A percentile compares a stretch with the other conserved stretches of the same genome.
Evolutionary conservation across 257 asterid genomes (phyloP).

Genomic region (Penstemon davidsonii): DNA sequence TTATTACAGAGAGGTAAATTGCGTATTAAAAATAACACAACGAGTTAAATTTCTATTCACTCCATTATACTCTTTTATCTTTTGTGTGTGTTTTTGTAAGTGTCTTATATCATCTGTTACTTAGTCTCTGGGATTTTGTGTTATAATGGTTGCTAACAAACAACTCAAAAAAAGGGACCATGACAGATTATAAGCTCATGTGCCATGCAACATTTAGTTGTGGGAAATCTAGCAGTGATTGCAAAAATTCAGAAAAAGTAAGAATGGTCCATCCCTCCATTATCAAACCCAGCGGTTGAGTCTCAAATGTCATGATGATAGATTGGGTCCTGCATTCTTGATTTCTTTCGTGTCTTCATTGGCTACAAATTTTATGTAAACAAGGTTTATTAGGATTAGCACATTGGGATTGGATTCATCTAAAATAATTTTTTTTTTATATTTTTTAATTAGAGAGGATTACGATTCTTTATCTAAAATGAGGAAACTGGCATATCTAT

Average conservation of each 20-base stretch:
- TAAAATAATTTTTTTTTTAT: not conserved
- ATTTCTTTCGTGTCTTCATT: slow-evolving; percentile 31
- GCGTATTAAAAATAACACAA: too few relatives aligned
- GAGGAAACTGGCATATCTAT: too few relatives aligned
- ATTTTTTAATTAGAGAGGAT: not conserved
- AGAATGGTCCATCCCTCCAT: slow-evolving; percentile 53
- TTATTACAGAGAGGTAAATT: too few relatives aligned
- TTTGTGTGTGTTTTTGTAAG: slow-evolving; percentile 14
- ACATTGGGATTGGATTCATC: not conserved
- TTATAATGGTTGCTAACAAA: slow-evolving; percentile 23
- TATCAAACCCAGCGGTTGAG: slow-evolving; percentile 36
- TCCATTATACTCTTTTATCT: not conserved
- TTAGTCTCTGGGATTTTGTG: slow-evolving; percentile 15
- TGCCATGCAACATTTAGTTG: slow-evolving; percentile 32
- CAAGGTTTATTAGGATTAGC: too few relatives aligned
- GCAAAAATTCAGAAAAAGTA: slow-evolving; percentile 33
- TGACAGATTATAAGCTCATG: slow-evolving; percentile 16
- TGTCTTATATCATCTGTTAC: slow-evolving; percentile 18
- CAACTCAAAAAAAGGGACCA: slow-evolving; percentile 38
- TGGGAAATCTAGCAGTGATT: slow-evolving; percentile 42
- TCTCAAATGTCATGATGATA: slow-evolving; percentile 43
- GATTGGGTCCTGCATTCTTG: slow-evolving; percentile 43
- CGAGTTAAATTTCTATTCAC: too few relatives aligned
- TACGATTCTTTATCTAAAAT: not conserved
- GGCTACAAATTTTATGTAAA: slow-evolving; percentile 5